These are phyloP conservation scores for Lachancea sp. DNA, from an alignment of 805 yeast species.

Conservation along the genomic window DNA sequence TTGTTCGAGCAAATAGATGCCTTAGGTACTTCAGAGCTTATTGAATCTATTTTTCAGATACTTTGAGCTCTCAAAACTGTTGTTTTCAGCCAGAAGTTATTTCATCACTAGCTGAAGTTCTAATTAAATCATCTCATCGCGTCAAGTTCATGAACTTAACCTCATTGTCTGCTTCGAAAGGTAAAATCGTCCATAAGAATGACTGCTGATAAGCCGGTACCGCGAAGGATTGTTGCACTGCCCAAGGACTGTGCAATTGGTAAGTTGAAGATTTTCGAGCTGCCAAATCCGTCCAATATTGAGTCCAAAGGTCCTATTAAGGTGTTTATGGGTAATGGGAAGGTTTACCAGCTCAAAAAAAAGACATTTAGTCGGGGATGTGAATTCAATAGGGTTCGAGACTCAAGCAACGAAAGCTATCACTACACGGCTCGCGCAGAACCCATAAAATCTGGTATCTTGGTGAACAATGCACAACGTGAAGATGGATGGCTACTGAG, in stretches of 20 bases:
- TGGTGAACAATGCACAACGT: conserved; percentile 17
- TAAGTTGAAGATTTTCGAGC: conserved; percentile 13
- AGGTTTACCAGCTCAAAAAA: conserved; percentile 16
- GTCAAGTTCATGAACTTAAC: neutral
- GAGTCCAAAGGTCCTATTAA: conserved; percentile 14
- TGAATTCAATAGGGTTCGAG: conserved; percentile 16
- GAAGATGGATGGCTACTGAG: conserved; percentile 21
- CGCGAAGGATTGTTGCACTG: conserved; percentile 3
- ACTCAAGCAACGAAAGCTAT: conserved; percentile 21
- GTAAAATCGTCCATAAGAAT: neutral
- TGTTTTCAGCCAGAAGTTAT: too few relatives aligned
- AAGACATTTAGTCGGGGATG: conserved; percentile 25
- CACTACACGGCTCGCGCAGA: conserved; percentile 21
- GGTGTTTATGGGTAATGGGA: conserved; percentile 11
- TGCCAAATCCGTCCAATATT: conserved; percentile 29
- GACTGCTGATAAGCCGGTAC: neutral
- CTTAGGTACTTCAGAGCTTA: too few relatives aligned
- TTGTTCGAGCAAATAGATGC: too few relatives aligned
- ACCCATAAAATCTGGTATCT: conserved; percentile 24
- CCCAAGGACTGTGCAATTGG: conserved; percentile 1
- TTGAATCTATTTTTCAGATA: too few relatives aligned
- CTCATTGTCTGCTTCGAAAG: neutral
- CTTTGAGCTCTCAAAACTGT: too few relatives aligned
- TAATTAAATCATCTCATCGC: too few relatives aligned
- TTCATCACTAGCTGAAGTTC: too few relatives aligned